Percentiles rank a stretch among this genome's conserved stretches.
These are phyloP conservation scores for Verticillium dahliae DNA, from an alignment of 2,329 filamentous ascomycete species.

Conservation along the genomic window DNA sequence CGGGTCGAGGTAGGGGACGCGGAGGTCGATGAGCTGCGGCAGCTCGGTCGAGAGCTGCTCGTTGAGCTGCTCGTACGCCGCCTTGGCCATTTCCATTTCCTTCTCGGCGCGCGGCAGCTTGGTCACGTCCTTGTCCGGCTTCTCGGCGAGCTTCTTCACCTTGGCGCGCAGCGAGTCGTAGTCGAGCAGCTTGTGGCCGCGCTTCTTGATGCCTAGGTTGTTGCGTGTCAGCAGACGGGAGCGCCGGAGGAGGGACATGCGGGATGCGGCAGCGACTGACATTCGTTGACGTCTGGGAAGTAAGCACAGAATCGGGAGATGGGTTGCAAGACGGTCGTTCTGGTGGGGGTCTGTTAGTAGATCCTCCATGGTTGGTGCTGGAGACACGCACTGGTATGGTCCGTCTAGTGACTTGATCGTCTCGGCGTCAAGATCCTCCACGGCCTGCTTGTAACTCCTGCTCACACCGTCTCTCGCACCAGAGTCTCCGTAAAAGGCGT, in stretches of 20 bases:
- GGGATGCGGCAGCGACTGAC: conserved; percentile 35
- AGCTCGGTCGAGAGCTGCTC: conserved; percentile 90
- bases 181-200: conserved; percentile 95
- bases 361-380: not conserved
- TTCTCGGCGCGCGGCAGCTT: conserved; percentile 95
- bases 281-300: conserved; percentile 98
- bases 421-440: conserved; percentile 94
- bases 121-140: conserved; percentile 96
- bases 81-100: conserved; percentile 90
- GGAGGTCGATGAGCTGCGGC: conserved; percentile 91
- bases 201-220: conserved; percentile 82
- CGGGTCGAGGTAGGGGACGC: conserved; percentile 94
- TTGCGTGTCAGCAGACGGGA: not conserved
- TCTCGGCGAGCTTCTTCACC: conserved; percentile 94
- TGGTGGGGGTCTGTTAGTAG: conserved; percentile 23
- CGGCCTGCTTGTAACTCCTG: conserved; percentile 95
- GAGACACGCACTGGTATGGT: conserved; percentile 64
- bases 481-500: conserved; percentile 96
- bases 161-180: conserved; percentile 94
- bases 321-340: conserved; percentile 88
- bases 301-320: conserved; percentile 96
- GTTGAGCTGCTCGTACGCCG: conserved; percentile 92
- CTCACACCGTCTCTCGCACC: conserved; percentile 93
- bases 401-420: conserved; percentile 98
- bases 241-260: not conserved